Evolutionary conservation across 2,329 filamentous ascomycete genomes (phyloP), one percentile per base, ranked within the genome.

Genomic region (Ilyonectria sp.): DNA sequence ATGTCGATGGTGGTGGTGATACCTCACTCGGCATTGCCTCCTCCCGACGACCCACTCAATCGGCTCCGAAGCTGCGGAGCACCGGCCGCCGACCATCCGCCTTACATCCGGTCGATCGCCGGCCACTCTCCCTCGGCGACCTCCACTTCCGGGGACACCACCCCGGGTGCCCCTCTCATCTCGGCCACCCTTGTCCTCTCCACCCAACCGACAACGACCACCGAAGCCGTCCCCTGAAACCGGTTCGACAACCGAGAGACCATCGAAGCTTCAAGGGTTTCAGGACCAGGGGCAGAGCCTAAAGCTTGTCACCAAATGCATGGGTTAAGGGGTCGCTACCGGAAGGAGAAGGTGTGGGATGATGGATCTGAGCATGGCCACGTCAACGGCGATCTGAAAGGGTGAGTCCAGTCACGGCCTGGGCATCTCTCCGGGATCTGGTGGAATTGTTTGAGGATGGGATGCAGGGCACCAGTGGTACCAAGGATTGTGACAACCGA

Each of bases 111-210:
- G 47, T 21, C 35, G 46, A 19, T 49, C 49, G n/a, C 46, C 55
- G 35, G 31, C 44, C 31, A 5, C 44, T 37, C 17, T 40, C 33
- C n/a, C 29, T 40, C 46, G 37, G 31, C 8, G 37, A n/a, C 31
- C 11, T 47, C 55, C 26, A 6, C 44, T 47, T 52, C 17, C 50
- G 29, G 53, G 15, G 17, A 17, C 40, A n/a, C 15, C 15, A 21
- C 7, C 23, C 21, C 49, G 60, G 37, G 13, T 21, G 50, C 57
- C 57, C 46, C 29, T 40, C 63, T 60, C 50, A 60, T 65, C 62
- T 60, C 49, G 62, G 56, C 50, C 54, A 56, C 26, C 56, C 52
- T 46, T 56, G 52, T 13, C 33, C 33, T 52, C 29, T 11, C 17
- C 31, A 29, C 54, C 54, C n/a, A 40, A 37, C 23, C 33, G 21